phyloP scores from a whole-genome alignment of 495 filamentous ascomycete species.

The Cladorrhinum samala region DNA sequence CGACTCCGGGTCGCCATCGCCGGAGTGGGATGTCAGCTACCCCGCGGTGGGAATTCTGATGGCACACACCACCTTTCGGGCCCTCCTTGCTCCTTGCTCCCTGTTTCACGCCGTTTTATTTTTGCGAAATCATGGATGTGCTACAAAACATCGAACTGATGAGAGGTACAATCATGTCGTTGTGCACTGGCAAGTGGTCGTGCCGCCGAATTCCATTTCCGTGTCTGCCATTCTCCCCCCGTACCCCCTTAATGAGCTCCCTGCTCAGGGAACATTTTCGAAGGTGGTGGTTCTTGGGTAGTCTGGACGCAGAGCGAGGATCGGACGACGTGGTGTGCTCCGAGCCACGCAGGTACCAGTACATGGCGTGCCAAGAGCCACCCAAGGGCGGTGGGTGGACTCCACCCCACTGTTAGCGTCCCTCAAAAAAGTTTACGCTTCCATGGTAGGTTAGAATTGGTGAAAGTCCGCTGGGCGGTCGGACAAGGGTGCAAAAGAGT shows the following conservation, averaged over 20 bases:
- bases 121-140: background rate
- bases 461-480: slow-evolving; percentile 26
- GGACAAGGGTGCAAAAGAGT: slow-evolving; percentile 33
- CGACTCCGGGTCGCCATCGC: background rate
- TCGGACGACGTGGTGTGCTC: slow-evolving; percentile 13
- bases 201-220: background rate
- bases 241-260: no score
- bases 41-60: background rate
- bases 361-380: slow-evolving; percentile 16
- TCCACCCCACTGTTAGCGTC: slow-evolving; percentile 17
- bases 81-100: background rate
- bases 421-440: slow-evolving; percentile 5
- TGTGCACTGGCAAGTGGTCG: background rate
- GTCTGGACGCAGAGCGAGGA: slow-evolving; percentile 5
- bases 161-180: no score
- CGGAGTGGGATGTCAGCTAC: background rate
- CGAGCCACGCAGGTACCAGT: slow-evolving; percentile 22
- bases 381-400: slow-evolving; percentile 9
- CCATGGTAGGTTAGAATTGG: slow-evolving; percentile 17
- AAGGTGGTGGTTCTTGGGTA: background rate
- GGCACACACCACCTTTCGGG: background rate
- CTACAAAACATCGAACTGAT: background rate
- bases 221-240: background rate
- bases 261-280: background rate
- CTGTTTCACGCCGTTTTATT: background rate